phyloP scores from a whole-genome alignment of 495 filamentous ascomycete species.

The Haplographium delicatum region DNA sequence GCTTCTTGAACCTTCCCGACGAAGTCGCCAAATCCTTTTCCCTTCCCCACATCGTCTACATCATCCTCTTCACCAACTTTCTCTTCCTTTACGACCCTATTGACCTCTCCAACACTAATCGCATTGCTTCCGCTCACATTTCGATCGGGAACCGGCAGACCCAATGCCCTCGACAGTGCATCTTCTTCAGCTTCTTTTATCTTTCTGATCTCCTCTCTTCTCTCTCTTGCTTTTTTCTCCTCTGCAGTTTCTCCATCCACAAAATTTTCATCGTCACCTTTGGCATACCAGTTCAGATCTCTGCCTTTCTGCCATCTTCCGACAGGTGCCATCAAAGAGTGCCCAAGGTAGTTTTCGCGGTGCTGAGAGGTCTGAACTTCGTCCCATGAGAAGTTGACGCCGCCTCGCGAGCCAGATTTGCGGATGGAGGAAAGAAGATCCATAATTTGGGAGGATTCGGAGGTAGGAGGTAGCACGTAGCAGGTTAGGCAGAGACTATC shows the following conservation, averaged over 20 bases:
- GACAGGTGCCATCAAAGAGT: conserved; percentile 92
- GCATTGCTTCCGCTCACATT: conserved; percentile 34
- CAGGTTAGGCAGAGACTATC: too few species aligned
- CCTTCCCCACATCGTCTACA: conserved; percentile 16
- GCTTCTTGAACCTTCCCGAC: conserved; percentile 21
- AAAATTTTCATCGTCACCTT: conserved; percentile 46
- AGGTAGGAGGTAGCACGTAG: too few species aligned
- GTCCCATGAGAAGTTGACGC: conserved; percentile 93
- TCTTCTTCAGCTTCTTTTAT: conserved; percentile 94
- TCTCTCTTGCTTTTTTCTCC: conserved; percentile 55
- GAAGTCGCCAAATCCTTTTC: conserved; percentile 26
- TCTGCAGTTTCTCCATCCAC: conserved; percentile 49
- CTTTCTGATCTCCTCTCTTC: conserved; percentile 69
- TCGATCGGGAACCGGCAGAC: conserved; percentile 58
- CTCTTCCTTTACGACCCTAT: conserved; percentile 23
- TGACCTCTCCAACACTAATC: conserved; percentile 27
- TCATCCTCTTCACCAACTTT: conserved; percentile 20
- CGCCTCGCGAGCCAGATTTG: conserved; percentile 91
- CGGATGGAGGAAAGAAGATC: conserved; percentile 89
- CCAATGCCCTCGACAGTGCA: conserved; percentile 75
- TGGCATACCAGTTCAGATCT: conserved; percentile 87
- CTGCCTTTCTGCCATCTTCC: conserved; percentile 92
- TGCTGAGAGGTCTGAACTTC: conserved; percentile 82
- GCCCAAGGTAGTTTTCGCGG: conserved; percentile 96
- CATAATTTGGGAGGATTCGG: conserved; percentile 46